A percentile compares a stretch with the other conserved stretches of the same genome.
Conservation (phyloP, 768 basidiomycete species). For the Mycena sanguinolenta region DNA sequence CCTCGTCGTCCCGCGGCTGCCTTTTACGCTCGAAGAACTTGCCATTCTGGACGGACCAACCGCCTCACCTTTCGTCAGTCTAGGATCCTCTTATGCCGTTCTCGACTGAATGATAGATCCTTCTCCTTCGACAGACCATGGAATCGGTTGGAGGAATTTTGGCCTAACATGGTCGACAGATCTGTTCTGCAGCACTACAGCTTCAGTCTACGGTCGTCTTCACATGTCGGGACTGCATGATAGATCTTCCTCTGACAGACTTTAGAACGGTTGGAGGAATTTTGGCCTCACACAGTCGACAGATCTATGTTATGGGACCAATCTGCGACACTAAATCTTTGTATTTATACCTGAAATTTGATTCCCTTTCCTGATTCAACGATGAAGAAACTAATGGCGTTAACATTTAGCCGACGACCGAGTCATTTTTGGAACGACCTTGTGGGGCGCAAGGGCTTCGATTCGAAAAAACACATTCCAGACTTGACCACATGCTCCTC, state of each 20-base stretch:
- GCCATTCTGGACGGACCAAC: conserved; percentile 90
- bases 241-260: conserved; percentile 38
- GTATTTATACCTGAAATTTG: neutral
- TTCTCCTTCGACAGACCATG: conserved; percentile 44
- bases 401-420: neutral
- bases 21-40: conserved; percentile 85
- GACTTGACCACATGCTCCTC: conserved; percentile 2
- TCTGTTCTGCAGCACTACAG: neutral
- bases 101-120: neutral
- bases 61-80: conserved; percentile 86
- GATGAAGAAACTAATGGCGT: neutral
- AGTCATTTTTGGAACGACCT: neutral
- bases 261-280: conserved; percentile 52
- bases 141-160: conserved; percentile 51
- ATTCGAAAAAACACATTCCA: too few species aligned
- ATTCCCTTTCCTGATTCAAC: neutral
- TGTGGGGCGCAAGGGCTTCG: neutral
- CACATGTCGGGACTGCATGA: neutral
- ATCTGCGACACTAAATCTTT: too few species aligned
- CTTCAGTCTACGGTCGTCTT: conserved; percentile 53
- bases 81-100: conserved; percentile 45
- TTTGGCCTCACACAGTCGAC: conserved; percentile 9
- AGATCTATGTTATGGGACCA: too few species aligned
- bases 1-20: conserved; percentile 76
- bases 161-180: neutral